Evolutionary conservation across 306 rosid genomes (phyloP).

Genomic region (Sicyos edulis): DNA sequence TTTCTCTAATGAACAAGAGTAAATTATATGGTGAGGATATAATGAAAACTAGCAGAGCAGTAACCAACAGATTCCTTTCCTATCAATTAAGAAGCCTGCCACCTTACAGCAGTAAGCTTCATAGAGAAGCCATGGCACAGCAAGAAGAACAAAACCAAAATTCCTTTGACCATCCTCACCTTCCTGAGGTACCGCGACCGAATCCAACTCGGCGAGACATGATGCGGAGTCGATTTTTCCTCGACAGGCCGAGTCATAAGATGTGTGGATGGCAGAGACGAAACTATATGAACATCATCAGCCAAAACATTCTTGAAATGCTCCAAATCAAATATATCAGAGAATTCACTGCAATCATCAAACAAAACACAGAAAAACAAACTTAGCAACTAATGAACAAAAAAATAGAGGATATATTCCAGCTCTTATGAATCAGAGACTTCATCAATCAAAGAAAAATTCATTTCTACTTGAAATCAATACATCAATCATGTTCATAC

Average conservation of each 20-base stretch:
- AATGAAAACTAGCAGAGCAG: conserved; percentile 13
- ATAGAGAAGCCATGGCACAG: background rate
- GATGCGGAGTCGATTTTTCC: conserved; percentile 69
- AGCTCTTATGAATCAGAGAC: background rate
- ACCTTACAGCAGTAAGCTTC: background rate
- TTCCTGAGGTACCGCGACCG: conserved; percentile 65
- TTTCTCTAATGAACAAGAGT: background rate
- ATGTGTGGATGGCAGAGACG: conserved; percentile 86
- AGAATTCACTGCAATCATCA: conserved; percentile 69
- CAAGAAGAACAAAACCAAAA: conserved; percentile 13
- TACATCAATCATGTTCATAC: conserved; percentile 26
- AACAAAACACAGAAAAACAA: conserved; percentile 17
- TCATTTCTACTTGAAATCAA: background rate
- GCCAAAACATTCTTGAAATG: conserved; percentile 79
- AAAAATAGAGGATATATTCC: background rate
- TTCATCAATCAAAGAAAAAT: background rate
- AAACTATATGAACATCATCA: conserved; percentile 68
- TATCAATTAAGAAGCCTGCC: background rate
- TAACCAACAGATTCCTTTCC: conserved; percentile 17
- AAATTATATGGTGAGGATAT: background rate
- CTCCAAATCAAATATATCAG: conserved; percentile 89
- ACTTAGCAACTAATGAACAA: background rate
- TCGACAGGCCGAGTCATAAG: conserved; percentile 71
- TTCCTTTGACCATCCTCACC: conserved; percentile 38
- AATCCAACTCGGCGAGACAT: conserved; percentile 76